phyloP scores from a whole-genome alignment of 169 alveolate genomes.

The Plasmodium reichenowi region DNA sequence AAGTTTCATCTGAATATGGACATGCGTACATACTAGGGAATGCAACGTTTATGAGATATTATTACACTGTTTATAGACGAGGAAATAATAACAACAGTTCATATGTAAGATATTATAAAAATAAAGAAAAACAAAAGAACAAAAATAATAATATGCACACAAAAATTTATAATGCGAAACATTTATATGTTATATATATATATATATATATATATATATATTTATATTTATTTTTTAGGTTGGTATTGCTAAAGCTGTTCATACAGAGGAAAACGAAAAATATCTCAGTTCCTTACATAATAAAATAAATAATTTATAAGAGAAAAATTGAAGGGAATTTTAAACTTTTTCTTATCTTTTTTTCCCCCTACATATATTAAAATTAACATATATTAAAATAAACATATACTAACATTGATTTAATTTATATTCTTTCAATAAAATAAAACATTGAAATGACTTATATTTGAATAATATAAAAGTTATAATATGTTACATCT shows the following conservation, averaged over 20 bases:
- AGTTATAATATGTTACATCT: no score
- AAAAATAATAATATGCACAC: background rate
- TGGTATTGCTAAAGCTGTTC: conserved; percentile 84
- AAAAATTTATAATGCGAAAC: no score
- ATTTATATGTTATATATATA: no score
- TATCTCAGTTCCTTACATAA: conserved; percentile 31
- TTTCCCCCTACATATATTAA: no score
- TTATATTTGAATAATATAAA: no score
- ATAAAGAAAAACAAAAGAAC: background rate
- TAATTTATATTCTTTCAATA: no score
- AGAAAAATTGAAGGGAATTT: no score
- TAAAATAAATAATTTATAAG: conserved; percentile 1
- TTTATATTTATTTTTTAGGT: conserved; percentile 66
- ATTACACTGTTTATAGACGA: conserved; percentile 89
- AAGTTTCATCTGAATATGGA: conserved; percentile 90
- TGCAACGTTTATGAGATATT: conserved; percentile 89
- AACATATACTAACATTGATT: no score
- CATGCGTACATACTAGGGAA: conserved; percentile 91
- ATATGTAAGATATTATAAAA: conserved; percentile 72
- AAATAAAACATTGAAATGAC: no score
- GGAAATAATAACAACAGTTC: conserved; percentile 48
- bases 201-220: background rate
- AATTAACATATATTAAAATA: no score
- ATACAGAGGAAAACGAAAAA: conserved; percentile 44
- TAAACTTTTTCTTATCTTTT: no score